A percentile compares a stretch with the other conserved stretches of the same genome.
These are phyloP conservation scores for Torulaspora pretoriensis DNA, from an alignment of 1,139 yeast genomes.

Conservation along the genomic window DNA sequence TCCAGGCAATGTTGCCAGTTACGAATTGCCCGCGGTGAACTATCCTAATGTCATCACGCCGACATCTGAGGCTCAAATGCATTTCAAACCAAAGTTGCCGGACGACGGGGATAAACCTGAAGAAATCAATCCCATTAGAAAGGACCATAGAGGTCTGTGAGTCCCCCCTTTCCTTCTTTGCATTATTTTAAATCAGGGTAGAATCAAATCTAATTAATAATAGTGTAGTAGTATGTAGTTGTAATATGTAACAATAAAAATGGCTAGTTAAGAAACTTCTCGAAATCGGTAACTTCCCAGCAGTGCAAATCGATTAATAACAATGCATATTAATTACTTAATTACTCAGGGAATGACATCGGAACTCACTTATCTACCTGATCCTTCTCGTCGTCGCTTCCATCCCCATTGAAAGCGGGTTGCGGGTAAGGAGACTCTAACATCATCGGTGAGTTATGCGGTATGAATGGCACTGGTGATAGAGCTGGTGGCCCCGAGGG, in stretches of 20 bases:
- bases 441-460: slow-evolving; percentile 5
- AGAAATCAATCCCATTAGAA: background rate
- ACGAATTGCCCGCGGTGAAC: background rate
- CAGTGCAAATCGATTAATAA: background rate
- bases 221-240: background rate
- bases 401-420: background rate
- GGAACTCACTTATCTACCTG: background rate
- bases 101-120: background rate
- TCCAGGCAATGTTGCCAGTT: background rate
- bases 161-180: background rate
- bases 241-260: slow-evolving; percentile 1
- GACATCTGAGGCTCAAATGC: background rate
- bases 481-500: slow-evolving; percentile 7
- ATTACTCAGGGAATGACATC: background rate
- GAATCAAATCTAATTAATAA: background rate
- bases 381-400: background rate
- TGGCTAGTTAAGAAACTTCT: background rate
- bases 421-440: slow-evolving; percentile 4
- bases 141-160: background rate
- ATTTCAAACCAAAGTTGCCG: background rate
- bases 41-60: background rate
- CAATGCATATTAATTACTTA: background rate
- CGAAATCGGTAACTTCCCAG: no score
- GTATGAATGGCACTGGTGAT: slow-evolving; percentile 5
- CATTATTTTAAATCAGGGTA: background rate